Evolutionary conservation across 169 alveolate species (phyloP).

Genomic region (Amoebophrya sp.): DNA sequence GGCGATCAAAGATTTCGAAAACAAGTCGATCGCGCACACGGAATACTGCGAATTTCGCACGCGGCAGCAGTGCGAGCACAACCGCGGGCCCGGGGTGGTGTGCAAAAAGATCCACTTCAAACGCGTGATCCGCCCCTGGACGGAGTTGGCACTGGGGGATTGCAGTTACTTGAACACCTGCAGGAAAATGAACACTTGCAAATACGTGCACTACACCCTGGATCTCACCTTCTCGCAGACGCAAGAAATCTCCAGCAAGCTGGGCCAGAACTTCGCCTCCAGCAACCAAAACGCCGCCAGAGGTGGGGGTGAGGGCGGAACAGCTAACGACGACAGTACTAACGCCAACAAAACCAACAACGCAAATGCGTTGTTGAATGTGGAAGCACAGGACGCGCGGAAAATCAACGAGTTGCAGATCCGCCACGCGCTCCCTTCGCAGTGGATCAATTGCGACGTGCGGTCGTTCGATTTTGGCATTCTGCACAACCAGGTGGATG

Average conservation of each 20-base stretch:
- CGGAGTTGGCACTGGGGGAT: conserved; percentile 65
- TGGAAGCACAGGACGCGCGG: neutral
- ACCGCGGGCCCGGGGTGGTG: neutral
- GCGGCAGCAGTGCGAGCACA: neutral
- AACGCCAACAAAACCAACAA: too few species aligned
- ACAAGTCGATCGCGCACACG: neutral
- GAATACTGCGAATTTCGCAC: neutral
- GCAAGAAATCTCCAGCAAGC: neutral
- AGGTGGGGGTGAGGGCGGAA: too few species aligned
- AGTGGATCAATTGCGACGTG: conserved; percentile 48
- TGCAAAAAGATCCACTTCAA: conserved; percentile 59
- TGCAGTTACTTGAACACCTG: conserved; percentile 83
- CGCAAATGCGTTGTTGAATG: too few species aligned
- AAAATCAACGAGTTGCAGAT: neutral
- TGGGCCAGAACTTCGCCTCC: neutral
- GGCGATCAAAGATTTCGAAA: neutral
- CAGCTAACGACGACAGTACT: too few species aligned
- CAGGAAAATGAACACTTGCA: conserved; percentile 76
- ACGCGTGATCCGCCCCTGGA: conserved; percentile 55
- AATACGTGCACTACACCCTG: conserved; percentile 75
- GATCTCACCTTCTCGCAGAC: conserved; percentile 50
- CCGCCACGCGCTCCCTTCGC: neutral
- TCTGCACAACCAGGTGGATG: conserved; percentile 77
- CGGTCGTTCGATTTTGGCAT: conserved; percentile 37
- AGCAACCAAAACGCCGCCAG: too few species aligned